Percentiles rank a stretch among this genome's conserved stretches.
phyloP scores from a whole-genome alignment of 371 early-diverging fungal genomes.

The Smittium culicis region DNA sequence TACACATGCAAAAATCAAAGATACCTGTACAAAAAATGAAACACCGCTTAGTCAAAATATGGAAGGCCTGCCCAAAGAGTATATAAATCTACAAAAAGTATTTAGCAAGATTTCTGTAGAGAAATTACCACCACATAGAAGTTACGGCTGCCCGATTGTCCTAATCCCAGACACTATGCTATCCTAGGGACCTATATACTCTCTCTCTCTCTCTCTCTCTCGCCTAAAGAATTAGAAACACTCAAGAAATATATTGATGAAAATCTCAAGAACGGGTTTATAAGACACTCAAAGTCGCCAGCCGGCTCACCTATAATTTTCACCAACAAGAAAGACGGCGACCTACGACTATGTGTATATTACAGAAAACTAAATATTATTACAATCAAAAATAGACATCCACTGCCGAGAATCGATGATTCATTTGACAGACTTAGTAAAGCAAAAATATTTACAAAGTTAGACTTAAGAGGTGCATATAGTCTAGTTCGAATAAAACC shows the following conservation, averaged over 20 bases:
- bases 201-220: too few species aligned
- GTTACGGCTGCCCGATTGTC: background rate
- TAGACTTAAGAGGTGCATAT: slow-evolving; percentile 28
- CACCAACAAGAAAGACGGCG: slow-evolving; percentile 33
- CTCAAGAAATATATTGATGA: slow-evolving; percentile 7
- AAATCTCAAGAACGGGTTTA: slow-evolving; percentile 10
- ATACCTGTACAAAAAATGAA: background rate
- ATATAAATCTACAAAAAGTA: background rate
- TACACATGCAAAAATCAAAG: background rate
- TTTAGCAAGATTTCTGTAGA: background rate
- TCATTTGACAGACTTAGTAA: slow-evolving; percentile 24
- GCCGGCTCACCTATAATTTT: slow-evolving; percentile 31
- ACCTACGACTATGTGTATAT: slow-evolving; percentile 27
- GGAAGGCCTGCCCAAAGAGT: background rate
- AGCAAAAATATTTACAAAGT: slow-evolving; percentile 18
- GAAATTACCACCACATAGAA: background rate
- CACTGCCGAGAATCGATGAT: slow-evolving; percentile 35
- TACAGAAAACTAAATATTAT: slow-evolving; percentile 35
- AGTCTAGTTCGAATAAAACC: slow-evolving; percentile 24
- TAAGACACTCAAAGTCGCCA: slow-evolving; percentile 13
- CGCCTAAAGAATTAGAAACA: background rate
- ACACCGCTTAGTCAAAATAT: background rate
- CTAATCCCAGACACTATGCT: background rate
- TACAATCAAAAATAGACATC: slow-evolving; percentile 30
- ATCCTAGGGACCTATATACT: slow-evolving; percentile 7